Conservation (phyloP, 306 rosid genomes). For the Calophaca sinica region DNA sequence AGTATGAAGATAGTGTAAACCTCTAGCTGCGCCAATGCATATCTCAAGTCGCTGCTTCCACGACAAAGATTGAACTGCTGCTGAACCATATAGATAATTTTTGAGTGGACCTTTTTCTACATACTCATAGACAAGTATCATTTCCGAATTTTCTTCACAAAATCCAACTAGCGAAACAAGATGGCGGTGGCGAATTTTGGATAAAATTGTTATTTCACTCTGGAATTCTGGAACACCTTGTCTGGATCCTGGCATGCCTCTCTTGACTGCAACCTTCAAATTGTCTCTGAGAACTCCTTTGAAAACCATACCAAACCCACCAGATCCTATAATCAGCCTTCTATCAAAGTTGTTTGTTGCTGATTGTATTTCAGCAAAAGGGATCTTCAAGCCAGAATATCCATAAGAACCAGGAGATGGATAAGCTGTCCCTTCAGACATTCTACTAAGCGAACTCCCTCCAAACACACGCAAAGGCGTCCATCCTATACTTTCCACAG, state of each 20-base stretch:
- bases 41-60: slow-evolving; percentile 93
- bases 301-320: slow-evolving; percentile 90
- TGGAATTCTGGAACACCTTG: slow-evolving; percentile 97
- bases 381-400: slow-evolving; percentile 65
- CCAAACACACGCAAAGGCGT: slow-evolving; percentile 73
- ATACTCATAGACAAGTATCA: slow-evolving; percentile 90
- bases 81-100: slow-evolving; percentile 73
- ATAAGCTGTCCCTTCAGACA: slow-evolving; percentile 67
- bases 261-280: slow-evolving; percentile 81
- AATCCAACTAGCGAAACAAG: slow-evolving; percentile 88
- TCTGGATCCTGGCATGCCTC: slow-evolving; percentile 90
- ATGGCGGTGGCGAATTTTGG: slow-evolving; percentile 84
- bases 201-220: slow-evolving; percentile 76
- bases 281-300: slow-evolving; percentile 74
- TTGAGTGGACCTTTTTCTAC: slow-evolving; percentile 85
- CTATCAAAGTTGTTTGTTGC: slow-evolving; percentile 80
- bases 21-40: slow-evolving; percentile 91
- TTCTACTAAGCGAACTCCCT: slow-evolving; percentile 79
- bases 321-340: slow-evolving; percentile 76
- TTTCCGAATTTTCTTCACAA: slow-evolving; percentile 90
- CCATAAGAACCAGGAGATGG: slow-evolving; percentile 73
- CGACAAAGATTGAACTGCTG: slow-evolving; percentile 60
- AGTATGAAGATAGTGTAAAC: slow-evolving; percentile 93
- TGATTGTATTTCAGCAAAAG: slow-evolving; percentile 71
- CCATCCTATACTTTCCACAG: slow-evolving; percentile 75